phyloP scores from a whole-genome alignment of 1,139 yeast species.

The Petasospora fabianii region DNA sequence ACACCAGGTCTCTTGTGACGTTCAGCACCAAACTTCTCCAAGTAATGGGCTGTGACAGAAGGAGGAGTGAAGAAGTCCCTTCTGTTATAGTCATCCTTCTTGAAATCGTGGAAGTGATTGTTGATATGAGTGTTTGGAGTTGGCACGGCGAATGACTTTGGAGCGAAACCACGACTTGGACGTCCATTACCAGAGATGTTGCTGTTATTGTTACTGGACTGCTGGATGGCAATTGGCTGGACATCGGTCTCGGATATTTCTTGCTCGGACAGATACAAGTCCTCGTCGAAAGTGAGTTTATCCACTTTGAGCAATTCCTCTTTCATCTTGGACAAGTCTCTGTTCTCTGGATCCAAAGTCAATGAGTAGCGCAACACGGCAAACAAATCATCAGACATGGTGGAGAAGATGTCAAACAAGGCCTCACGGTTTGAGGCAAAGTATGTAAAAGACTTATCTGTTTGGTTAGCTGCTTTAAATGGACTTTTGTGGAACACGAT shows the following conservation, averaged over 20 bases:
- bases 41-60: slow-evolving; percentile 64
- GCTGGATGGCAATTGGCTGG: slow-evolving; percentile 23
- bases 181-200: slow-evolving; percentile 12
- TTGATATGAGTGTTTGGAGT: slow-evolving; percentile 40
- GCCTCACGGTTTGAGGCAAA: slow-evolving; percentile 88
- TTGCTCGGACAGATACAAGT: slow-evolving; percentile 38
- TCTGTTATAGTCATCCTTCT: slow-evolving; percentile 44
- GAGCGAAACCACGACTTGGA: slow-evolving; percentile 5
- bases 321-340: slow-evolving; percentile 61
- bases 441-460: slow-evolving; percentile 83
- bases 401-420: slow-evolving; percentile 85
- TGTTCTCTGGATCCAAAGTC: slow-evolving; percentile 83
- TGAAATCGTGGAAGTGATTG: slow-evolving; percentile 35
- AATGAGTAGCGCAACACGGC: slow-evolving; percentile 74
- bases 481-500: slow-evolving; percentile 90
- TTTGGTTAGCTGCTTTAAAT: slow-evolving; percentile 75
- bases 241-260: slow-evolving; percentile 35
- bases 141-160: slow-evolving; percentile 62
- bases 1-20: slow-evolving; percentile 19
- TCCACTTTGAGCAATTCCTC: slow-evolving; percentile 56
- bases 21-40: slow-evolving; percentile 59
- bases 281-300: slow-evolving; percentile 83
- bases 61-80: slow-evolving; percentile 78
- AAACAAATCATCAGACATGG: slow-evolving; percentile 84
- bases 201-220: slow-evolving; percentile 18